phyloP scores from a whole-genome alignment of 1,139 yeast genomes.

The Suhomyces bribrorum region DNA sequence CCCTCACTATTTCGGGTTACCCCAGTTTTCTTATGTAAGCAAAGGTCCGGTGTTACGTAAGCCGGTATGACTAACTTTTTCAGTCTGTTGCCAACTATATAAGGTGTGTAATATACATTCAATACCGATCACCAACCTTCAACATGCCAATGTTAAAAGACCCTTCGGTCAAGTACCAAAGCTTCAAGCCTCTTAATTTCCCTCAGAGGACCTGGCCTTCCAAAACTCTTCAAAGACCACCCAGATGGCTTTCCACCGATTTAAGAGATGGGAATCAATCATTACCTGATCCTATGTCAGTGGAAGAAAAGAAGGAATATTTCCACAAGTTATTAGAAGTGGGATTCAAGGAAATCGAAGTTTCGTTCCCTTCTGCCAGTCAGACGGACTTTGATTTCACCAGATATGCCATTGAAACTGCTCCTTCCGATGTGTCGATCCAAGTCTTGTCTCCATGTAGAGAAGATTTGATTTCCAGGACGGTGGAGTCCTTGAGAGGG shows the following conservation, averaged over 20 bases:
- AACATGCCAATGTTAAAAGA: constrained; percentile 52
- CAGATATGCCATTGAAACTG: constrained; percentile 84
- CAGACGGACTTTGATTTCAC: constrained; percentile 97
- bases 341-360: constrained; percentile 97
- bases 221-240: constrained; percentile 72
- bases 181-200: constrained; percentile 66
- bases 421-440: constrained; percentile 90
- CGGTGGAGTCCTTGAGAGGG: constrained; percentile 85
- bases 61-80: constrained; percentile 10
- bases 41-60: not conserved
- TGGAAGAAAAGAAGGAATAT: constrained; percentile 84
- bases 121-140: not conserved
- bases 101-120: not conserved
- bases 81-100: constrained; percentile 2
- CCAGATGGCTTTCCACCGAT: constrained; percentile 96
- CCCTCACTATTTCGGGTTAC: constrained; percentile 6
- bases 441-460: constrained; percentile 93
- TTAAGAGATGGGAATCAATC: constrained; percentile 97
- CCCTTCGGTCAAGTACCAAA: constrained; percentile 75
- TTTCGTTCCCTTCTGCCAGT: constrained; percentile 93
- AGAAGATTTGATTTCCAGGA: constrained; percentile 83
- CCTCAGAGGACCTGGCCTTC: constrained; percentile 89
- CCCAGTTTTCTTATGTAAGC: constrained; percentile 6
- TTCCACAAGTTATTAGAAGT: constrained; percentile 83
- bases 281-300: constrained; percentile 94